These are phyloP conservation scores for Brasenia schreberi DNA, from an alignment of 164 flowering plant genomes.

Conservation along the genomic window DNA sequence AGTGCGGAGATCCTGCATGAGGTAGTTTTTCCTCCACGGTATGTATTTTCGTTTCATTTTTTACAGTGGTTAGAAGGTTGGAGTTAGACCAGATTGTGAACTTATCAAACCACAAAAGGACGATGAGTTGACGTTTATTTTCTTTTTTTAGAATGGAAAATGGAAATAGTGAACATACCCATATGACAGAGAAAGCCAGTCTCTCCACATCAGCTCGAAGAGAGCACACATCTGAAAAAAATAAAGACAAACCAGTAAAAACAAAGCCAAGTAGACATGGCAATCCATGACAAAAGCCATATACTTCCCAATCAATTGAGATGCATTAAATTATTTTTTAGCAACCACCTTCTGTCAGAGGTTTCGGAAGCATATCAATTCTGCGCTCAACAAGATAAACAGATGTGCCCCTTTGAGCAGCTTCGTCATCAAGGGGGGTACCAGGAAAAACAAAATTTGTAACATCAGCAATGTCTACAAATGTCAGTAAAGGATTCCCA, in stretches of 20 bases:
- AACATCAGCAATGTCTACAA: constrained; percentile 96
- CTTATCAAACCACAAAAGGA: too few relatives aligned
- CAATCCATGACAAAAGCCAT: not conserved
- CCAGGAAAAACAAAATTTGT: constrained; percentile 94
- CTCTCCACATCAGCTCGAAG: constrained; percentile 94
- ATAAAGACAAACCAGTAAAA: not conserved
- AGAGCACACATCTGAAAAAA: constrained; percentile 84
- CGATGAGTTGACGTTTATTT: too few relatives aligned
- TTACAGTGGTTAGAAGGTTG: too few relatives aligned
- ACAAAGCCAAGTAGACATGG: not conserved
- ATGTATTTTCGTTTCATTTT: too few relatives aligned
- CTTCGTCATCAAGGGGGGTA: constrained; percentile 92
- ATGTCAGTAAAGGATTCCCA: not conserved
- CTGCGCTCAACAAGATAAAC: constrained; percentile 98
- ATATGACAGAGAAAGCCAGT: constrained; percentile 93
- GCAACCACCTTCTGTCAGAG: constrained; percentile 96
- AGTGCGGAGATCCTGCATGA: too few relatives aligned
- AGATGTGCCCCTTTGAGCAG: constrained; percentile 91
- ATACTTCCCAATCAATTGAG: not conserved
- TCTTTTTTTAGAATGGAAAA: too few relatives aligned
- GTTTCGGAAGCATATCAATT: constrained; percentile 99
- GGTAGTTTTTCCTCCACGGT: too few relatives aligned
- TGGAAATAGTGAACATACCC: constrained; percentile 60
- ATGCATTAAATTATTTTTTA: constrained; percentile 5
- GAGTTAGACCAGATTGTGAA: too few relatives aligned